Evolutionary conservation across 139 green algal species (phyloP), one percentile per base, ranked within the genome.

Genomic region (Closterium sp.): DNA sequence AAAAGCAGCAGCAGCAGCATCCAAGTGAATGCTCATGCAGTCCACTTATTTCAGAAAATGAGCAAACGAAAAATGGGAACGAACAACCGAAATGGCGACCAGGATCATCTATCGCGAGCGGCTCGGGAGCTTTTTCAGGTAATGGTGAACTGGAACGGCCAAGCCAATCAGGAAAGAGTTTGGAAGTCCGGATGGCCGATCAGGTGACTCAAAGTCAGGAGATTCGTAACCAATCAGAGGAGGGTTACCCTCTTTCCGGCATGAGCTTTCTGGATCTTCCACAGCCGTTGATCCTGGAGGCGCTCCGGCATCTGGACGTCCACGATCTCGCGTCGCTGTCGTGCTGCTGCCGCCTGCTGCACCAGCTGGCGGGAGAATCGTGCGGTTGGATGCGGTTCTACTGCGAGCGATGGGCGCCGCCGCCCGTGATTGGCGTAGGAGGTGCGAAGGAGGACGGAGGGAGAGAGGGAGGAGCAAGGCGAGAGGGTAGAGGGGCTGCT

Each of bases 371-470:
- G 0, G 89, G 43, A 35, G 89, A 91, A 31, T 83, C 33, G 25
- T 33, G 64, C 21, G 84, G 89, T 30, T 91, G 89, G 89, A 89
- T 36, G 89, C 33, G 88, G 28, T 91, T 89, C 34, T 91, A 91
- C 89, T 91, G 89, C 84, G 81, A 91, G 89, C 33, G 89, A 34
- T 91, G 89, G 89, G 33, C 32, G 1, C 89, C 89, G 1, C 89
- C 89, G 25, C 64, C 86, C 23, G n/a, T 89, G 86, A 33, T 55
- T 32, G 86, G 66, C 23, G 10, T 30, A 89, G 66, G 32, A 21
- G 32, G 55, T 89, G 55, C 28, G 31, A 55, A 10, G n/a, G 86
- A 23, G 66, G 32, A 33, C 31, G 31, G 32, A 43, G n/a, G 30
- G 19, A 84, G 86, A 85, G 86, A 89, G 55, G 86, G 66, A 84